phyloP scores from a whole-genome alignment of 139 green algal species.

The Chlamydomonas urium region DNA sequence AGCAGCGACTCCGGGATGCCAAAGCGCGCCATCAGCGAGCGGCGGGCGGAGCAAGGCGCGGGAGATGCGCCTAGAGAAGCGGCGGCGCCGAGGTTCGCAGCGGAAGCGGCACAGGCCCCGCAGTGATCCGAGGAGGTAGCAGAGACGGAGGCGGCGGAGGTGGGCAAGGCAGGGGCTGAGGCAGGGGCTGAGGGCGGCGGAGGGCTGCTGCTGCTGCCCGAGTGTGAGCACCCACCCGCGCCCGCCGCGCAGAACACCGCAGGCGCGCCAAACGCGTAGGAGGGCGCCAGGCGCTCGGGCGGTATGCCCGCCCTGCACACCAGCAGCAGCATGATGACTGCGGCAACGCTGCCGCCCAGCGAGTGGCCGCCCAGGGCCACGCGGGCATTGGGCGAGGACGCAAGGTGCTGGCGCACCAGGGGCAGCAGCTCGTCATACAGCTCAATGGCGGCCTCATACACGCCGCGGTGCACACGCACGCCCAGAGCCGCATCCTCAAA shows the following conservation, averaged over 20 bases:
- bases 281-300: conserved; percentile 47
- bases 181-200: too few species aligned
- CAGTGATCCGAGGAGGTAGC: too few species aligned
- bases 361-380: conserved; percentile 72
- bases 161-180: neutral
- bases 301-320: conserved; percentile 68
- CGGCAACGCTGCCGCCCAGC: conserved; percentile 38
- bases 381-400: conserved; percentile 32
- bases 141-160: neutral
- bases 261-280: conserved; percentile 90
- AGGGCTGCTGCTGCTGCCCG: too few species aligned
- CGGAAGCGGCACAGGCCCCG: too few species aligned
- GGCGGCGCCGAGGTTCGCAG: neutral
- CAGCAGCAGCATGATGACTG: conserved; percentile 80
- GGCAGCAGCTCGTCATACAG: conserved; percentile 88
- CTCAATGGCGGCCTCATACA: conserved; percentile 55
- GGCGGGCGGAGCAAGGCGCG: neutral
- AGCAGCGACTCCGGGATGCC: conserved; percentile 52
- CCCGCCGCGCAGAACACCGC: conserved; percentile 77
- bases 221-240: too few species aligned
- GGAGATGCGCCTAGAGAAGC: neutral
- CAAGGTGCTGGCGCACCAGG: conserved; percentile 79
- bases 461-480: conserved; percentile 81
- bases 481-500: conserved; percentile 85
- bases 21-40: conserved; percentile 26